Percentiles rank a stretch among this genome's conserved stretches.
Evolutionary conservation across 805 yeast species (phyloP).

Genomic region (Yamadazyma olivae): DNA sequence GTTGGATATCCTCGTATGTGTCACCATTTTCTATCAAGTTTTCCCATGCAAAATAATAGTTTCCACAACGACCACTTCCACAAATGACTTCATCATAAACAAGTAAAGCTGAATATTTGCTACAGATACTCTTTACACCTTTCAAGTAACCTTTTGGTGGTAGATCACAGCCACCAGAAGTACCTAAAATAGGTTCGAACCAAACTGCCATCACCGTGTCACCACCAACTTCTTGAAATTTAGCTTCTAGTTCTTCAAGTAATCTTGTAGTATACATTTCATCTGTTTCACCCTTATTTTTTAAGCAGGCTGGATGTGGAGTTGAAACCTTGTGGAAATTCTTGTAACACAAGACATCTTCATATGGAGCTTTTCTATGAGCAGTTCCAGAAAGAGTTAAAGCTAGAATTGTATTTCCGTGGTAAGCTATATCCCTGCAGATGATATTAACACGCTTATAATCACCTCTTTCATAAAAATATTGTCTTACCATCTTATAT

Average conservation of each 20-base stretch:
- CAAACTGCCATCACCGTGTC: constrained; percentile 19
- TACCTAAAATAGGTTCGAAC: constrained; percentile 22
- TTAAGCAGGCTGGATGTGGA: constrained; percentile 24
- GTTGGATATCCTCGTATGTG: too few species aligned
- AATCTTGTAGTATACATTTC: constrained; percentile 17
- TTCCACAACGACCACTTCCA: constrained; percentile 26
- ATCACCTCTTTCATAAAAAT: constrained; percentile 17
- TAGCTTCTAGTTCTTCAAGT: constrained; percentile 14
- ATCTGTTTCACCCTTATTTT: constrained; percentile 16
- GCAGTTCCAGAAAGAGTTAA: too few species aligned
- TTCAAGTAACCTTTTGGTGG: constrained; percentile 21
- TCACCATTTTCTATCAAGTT: too few species aligned
- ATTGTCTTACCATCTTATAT: constrained; percentile 19
- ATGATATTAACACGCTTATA: constrained; percentile 17
- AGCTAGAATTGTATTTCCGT: too few species aligned
- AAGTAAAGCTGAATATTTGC: constrained; percentile 23
- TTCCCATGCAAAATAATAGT: too few species aligned
- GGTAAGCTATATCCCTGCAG: too few species aligned
- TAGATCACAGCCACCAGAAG: constrained; percentile 19
- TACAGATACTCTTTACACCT: constrained; percentile 21
- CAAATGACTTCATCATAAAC: constrained; percentile 31
- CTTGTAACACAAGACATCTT: constrained; percentile 15
- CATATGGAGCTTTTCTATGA: constrained; percentile 11
- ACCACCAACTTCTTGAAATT: constrained; percentile 17
- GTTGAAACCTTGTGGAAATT: constrained; percentile 14